phyloP scores from a whole-genome alignment of 768 basidiomycete species.

The Boletus pseudopeckii region DNA sequence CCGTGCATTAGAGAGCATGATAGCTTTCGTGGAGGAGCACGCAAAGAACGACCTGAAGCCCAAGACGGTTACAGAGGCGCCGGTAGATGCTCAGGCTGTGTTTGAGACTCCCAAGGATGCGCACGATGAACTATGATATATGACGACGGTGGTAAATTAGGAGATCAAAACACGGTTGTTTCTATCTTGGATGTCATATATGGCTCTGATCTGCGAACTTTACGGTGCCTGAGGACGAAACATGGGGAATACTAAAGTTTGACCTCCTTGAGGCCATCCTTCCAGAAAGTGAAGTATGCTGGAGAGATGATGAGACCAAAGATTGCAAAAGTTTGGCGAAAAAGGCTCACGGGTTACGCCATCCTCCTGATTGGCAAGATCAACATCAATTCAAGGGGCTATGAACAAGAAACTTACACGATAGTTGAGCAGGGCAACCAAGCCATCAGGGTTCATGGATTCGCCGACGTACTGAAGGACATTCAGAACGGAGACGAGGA shows the following conservation, averaged over 20 bases:
- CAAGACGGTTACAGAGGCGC: slow-evolving; percentile 20
- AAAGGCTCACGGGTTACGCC: slow-evolving; percentile 70
- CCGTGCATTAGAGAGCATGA: slow-evolving; percentile 79
- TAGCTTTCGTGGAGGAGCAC: slow-evolving; percentile 78
- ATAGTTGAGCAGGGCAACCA: slow-evolving; percentile 95
- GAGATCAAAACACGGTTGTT: slow-evolving; percentile 14
- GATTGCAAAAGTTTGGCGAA: not conserved
- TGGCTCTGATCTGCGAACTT: slow-evolving; percentile 12
- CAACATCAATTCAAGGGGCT: slow-evolving; percentile 1
- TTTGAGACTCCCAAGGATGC: slow-evolving; percentile 25
- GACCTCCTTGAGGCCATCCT: slow-evolving; percentile 81
- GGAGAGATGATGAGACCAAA: slow-evolving; percentile 11
- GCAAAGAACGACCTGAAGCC: slow-evolving; percentile 68
- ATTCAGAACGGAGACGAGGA: not conserved
- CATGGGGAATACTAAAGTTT: slow-evolving; percentile 50
- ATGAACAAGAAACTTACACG: slow-evolving; percentile 46
- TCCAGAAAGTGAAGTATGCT: slow-evolving; percentile 97
- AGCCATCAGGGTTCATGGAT: slow-evolving; percentile 81
- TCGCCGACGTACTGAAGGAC: slow-evolving; percentile 62
- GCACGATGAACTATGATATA: slow-evolving; percentile 31
- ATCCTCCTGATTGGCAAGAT: slow-evolving; percentile 52
- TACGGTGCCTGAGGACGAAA: not conserved
- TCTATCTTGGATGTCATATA: slow-evolving; percentile 21
- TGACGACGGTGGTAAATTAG: slow-evolving; percentile 11
- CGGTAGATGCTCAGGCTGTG: slow-evolving; percentile 21